phyloP scores from a whole-genome alignment of 2,329 filamentous ascomycete species.

The Fusarium pseudocircinatum region DNA sequence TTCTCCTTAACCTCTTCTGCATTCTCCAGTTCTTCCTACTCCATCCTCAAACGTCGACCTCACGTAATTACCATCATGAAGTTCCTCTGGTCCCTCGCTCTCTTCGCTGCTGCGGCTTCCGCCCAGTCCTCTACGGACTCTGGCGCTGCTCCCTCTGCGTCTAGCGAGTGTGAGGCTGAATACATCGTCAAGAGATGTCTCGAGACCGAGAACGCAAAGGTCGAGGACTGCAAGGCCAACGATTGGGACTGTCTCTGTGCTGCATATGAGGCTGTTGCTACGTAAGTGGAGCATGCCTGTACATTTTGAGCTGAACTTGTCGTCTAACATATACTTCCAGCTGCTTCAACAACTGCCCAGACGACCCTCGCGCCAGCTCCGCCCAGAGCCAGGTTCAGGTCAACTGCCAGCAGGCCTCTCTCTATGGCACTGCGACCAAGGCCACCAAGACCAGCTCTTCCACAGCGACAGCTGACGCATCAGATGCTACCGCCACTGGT shows the following conservation, averaged over 20 bases:
- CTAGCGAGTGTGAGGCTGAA: conserved; percentile 54
- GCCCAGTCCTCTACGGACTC: conserved; percentile 46
- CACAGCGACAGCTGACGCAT: conserved; percentile 20
- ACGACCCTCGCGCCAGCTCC: conserved; percentile 52
- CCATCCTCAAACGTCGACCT: not conserved
- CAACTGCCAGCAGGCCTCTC: conserved; percentile 58
- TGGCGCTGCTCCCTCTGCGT: conserved; percentile 42
- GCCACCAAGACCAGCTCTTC: conserved; percentile 39
- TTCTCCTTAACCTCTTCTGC: not conserved
- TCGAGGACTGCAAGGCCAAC: conserved; percentile 49
- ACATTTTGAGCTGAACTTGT: not conserved
- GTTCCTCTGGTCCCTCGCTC: conserved; percentile 54
- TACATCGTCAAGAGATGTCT: conserved; percentile 60
- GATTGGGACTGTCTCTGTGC: conserved; percentile 61
- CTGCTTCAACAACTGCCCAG: conserved; percentile 67
- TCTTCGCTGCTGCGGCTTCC: conserved; percentile 50
- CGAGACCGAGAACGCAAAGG: conserved; percentile 51
- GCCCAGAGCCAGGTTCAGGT: conserved; percentile 52
- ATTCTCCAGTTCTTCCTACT: not conserved
- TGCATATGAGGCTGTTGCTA: conserved; percentile 55
- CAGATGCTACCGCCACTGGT: conserved; percentile 32
- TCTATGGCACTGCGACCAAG: conserved; percentile 51
- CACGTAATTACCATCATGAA: conserved; percentile 53
- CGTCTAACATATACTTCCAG: conserved; percentile 41
- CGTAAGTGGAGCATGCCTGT: conserved; percentile 49